Evolutionary conservation across 2,329 filamentous ascomycete species (phyloP), one percentile per base, ranked within the genome.

Genomic region (Ophiobolus disseminans): DNA sequence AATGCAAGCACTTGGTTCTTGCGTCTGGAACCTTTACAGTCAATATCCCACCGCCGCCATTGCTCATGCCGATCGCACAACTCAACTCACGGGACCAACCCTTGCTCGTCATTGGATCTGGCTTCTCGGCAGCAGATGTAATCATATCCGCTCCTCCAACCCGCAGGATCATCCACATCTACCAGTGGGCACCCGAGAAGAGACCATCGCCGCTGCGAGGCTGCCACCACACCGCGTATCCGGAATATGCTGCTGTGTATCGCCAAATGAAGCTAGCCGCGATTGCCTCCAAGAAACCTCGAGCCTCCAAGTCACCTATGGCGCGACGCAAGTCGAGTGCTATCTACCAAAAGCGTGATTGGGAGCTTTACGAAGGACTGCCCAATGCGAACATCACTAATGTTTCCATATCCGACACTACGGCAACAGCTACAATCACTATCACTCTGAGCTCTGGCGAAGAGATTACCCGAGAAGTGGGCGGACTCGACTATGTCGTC

Each of bases 221-320:
- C 28, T 86, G 83, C 49, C 83, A 86, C 58, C 79, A 82, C 37
- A 78, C 81, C 35, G 83, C 82, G 22, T 86, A 86, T 58, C 83
- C 83, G 0, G 83, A 86, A 53, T 86, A 86, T 60, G 82, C 83
- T 1, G 76, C 78, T 7, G 75, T 86, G 1, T 85, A 86, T 55
- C 76, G 81, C 11, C 73, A 81, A 32, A 86, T 86, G 83, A 85
- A 84, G 65, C 73, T 78, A 7, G 78, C 81, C 10, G 69, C 69
- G 1, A 60, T 70, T 17, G 45, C 57, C 2, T 57, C 62, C 2
- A 14, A 35, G 7, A 70, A 66, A 36, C 53, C 17, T 2, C 48
- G 48, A 5, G 31, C 60, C 3, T 50, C 47, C 6, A 66, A 57
- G 30, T 65, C 64, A 1, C 61, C 70, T 2, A 38, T 65, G 16